Evolutionary conservation across 257 asterid species (phyloP).

Genomic region (Osmanthus fragrans): DNA sequence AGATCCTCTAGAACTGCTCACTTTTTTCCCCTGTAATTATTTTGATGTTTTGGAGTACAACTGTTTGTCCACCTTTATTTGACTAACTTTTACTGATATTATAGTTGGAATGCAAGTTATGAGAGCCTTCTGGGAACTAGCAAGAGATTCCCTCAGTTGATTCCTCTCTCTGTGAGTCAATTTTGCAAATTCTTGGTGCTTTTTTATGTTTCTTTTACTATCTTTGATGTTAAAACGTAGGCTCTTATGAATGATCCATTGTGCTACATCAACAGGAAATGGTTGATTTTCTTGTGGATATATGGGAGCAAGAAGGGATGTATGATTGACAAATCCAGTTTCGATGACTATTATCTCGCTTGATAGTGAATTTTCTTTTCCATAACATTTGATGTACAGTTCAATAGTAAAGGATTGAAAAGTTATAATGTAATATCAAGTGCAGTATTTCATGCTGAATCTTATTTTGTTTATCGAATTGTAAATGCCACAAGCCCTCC

Average conservation of each 20-base stretch:
- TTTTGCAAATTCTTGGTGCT: not conserved
- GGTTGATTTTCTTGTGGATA: constrained; percentile 75
- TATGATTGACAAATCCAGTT: constrained; percentile 38
- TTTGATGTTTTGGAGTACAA: not conserved
- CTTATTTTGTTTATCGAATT: not conserved
- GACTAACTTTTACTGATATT: constrained; percentile 1
- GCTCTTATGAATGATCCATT: constrained; percentile 9
- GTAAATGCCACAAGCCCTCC: not conserved
- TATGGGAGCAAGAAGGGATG: constrained; percentile 78
- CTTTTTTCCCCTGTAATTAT: not conserved
- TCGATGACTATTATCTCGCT: not conserved
- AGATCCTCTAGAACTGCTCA: not conserved
- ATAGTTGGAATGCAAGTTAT: constrained; percentile 67
- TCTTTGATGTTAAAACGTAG: not conserved
- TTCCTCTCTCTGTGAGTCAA: constrained; percentile 70
- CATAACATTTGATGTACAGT: constrained; percentile 26
- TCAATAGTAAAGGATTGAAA: not conserved
- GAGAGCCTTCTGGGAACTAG: constrained; percentile 65
- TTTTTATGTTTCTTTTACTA: not conserved
- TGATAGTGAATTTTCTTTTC: not conserved
- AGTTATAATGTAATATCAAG: not conserved
- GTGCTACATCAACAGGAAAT: constrained; percentile 51
- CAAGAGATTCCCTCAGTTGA: constrained; percentile 60
- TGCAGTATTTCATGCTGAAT: not conserved
- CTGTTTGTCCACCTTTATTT: not conserved